Evolutionary conservation across 2,329 filamentous ascomycete genomes (phyloP), one percentile per base, ranked within the genome.

Genomic region (Paraphaeosphaeria minitans): DNA sequence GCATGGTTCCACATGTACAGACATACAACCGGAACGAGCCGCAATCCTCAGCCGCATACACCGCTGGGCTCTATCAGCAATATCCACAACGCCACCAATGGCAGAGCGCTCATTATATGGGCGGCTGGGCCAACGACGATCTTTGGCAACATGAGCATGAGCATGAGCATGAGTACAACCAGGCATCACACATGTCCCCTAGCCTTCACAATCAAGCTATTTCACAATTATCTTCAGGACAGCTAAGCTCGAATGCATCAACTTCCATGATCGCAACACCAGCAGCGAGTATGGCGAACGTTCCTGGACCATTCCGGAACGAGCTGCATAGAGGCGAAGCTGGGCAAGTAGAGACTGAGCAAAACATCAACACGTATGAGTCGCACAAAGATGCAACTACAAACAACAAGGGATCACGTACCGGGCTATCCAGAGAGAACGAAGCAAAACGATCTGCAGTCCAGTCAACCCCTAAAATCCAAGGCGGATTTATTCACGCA

Each of bases 401-500:
- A 9, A 53, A 14, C n/a, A 29, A 43, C 4, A 3, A 24, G 2
- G n/a, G 39, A 9, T 39, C 19, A 10, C n/a, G 8, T 22, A 14
- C 27, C 27, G 6, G 29, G 29, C 27, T 1, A 39, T 12, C 27
- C 9, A 14, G 41, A 49, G 3, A 27, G 33, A 19, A 5, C 33
- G 27, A 46, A n/a, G 24, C 14, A 14, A 31, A 41, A 21, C 31
- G 1, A 39, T 33, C 16, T 35, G 50, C 12, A 24, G 8, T 35
- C 27, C 31, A 19, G 13, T n/a, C 48, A 33, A 47, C 10, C 1
- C 24, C 21, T 12, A 42, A 46, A 14, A 13, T 43, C 3, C 16
- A 39, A 14, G 55, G 56, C 0, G 53, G 31, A 1, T 75, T 61
- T 58, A 58, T 75, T 2, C 73, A 76, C 48, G 53, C 48, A 16